Evolutionary conservation across 192 early-diverging fungal species (phyloP), one percentile per base, ranked within the genome.

Genomic region (Umbelopsis sp.): DNA sequence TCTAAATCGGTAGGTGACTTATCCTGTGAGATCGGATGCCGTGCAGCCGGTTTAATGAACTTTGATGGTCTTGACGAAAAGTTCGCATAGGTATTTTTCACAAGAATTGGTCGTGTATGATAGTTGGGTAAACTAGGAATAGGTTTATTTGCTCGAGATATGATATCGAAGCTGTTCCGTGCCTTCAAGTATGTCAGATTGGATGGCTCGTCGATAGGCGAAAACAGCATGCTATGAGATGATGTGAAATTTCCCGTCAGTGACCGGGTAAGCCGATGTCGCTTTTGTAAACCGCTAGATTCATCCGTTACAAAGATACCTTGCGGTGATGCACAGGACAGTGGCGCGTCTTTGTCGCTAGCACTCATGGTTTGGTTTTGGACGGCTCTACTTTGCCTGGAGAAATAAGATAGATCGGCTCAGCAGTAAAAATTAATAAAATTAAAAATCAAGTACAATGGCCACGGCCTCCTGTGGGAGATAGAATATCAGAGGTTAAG

Each of bases 1-100:
- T 62, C 56, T 16, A 62, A 34, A 34, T 62, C 56, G 17, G 56
- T 34, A 29, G 56, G 31, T n/a, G 56, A 29, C 34, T 34, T 62
- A 26, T 32, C 56, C 7, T 12, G 4, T 3, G 29, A n/a, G 17
- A 34, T 29, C 31, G 32, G 56, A 26, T 62, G 56, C 31, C 34
- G 70, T 41, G 71, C 71, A 11, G 70, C 45, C 11, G 75, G 71
- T 32, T 76, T 76, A 38, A 81, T 71, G 54, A 77, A 81, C 8
- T 72, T 68, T 20, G 75, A 67, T 20, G 79, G 79, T 45, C 79
- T 62, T 29, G 56, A 62, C 20, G 56, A 62, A 20, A 62, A 34
- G 56, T 62, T 62, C 4, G 56, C 56, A 62, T 62, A 62, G 26
- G 56, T 34, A n/a, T 62, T 62, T 14, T 62, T 62, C 56, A 62